Evolutionary conservation across 805 yeast species (phyloP).

Genomic region (Barnettozyma populi): DNA sequence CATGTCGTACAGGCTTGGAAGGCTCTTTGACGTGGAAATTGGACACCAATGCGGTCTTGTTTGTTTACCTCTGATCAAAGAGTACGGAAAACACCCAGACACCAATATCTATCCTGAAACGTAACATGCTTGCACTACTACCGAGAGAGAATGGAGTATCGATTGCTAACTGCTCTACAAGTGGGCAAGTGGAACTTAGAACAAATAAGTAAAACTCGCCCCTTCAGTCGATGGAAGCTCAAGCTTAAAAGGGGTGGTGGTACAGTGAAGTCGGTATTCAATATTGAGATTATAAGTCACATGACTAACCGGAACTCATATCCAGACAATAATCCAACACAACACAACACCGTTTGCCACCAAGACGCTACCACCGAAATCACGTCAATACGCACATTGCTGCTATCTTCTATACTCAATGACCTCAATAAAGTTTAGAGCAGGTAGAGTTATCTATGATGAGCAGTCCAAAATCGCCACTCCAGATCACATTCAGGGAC

Average conservation of each 20-base stretch:
- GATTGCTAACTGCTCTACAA: too few species aligned
- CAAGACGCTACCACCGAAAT: background rate
- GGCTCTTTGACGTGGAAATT: background rate
- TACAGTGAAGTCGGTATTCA: too few species aligned
- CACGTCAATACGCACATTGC: background rate
- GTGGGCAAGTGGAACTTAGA: too few species aligned
- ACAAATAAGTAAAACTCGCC: too few species aligned
- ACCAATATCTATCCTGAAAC: background rate
- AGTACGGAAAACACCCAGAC: background rate
- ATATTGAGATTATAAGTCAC: too few species aligned
- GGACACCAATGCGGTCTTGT: background rate
- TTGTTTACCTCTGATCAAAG: background rate
- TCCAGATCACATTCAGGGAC: constrained; percentile 69
- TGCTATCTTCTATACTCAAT: constrained; percentile 1
- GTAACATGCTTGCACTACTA: too few species aligned
- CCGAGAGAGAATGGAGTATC: too few species aligned
- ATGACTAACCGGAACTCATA: background rate
- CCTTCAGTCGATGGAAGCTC: too few species aligned
- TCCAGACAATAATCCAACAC: background rate
- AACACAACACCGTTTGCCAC: background rate
- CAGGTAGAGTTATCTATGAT: constrained; percentile 69
- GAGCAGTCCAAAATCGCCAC: constrained; percentile 56
- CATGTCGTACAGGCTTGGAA: background rate
- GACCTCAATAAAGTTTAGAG: constrained; percentile 49
- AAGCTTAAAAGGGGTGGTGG: too few species aligned